Conservation (phyloP, 2,329 filamentous ascomycete species). For the Colletotrichum sp. region DNA sequence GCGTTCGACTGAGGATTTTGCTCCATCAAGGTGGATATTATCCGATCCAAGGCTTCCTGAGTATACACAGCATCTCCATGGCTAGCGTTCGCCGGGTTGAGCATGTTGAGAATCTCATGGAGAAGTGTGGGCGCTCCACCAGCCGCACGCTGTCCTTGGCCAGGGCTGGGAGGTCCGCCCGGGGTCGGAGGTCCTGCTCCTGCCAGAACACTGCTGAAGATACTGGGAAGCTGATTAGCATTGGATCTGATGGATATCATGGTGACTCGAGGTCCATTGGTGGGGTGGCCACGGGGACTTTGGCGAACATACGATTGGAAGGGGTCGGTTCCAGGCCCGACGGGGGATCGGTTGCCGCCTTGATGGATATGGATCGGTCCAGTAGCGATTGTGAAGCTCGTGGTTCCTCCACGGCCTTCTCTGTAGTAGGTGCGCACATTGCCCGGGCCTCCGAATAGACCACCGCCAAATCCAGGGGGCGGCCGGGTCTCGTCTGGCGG, state of each 20-base stretch:
- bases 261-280: constrained; percentile 18
- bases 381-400: constrained; percentile 55
- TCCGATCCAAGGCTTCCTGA: constrained; percentile 87
- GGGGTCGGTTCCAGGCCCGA: constrained; percentile 33
- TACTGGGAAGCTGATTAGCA: constrained; percentile 43
- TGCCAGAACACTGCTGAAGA: constrained; percentile 52
- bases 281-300: not conserved
- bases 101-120: constrained; percentile 58
- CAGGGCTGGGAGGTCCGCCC: constrained; percentile 16
- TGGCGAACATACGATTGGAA: constrained; percentile 53
- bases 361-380: constrained; percentile 33
- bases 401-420: constrained; percentile 41
- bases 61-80: constrained; percentile 87
- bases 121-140: constrained; percentile 37
- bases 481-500: constrained; percentile 16
- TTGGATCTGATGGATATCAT: constrained; percentile 16
- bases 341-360: constrained; percentile 14
- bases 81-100: constrained; percentile 56
- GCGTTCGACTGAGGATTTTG: constrained; percentile 78
- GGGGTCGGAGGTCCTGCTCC: constrained; percentile 39
- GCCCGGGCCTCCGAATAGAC: constrained; percentile 28
- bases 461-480: constrained; percentile 20
- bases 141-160: not conserved
- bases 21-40: constrained; percentile 89
- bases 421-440: constrained; percentile 44